Base-by-base conservation (phyloP, 257 asterid species). In the Salvia splendens region DNA sequence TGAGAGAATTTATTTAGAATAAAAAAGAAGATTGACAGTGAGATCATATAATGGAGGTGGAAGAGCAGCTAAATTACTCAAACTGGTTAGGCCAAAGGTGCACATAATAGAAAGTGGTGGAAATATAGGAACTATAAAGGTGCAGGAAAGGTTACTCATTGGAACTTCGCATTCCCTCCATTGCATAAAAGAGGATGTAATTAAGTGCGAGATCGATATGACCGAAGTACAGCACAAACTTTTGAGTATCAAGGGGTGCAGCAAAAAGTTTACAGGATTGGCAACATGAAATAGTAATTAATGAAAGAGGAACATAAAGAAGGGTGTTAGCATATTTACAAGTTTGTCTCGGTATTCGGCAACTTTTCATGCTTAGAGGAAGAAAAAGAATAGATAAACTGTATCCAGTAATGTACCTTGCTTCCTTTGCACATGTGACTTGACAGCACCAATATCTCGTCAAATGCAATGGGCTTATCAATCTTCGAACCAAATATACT, bases 401-500 rank as follows among this genome's bases (percentile, higher is more conserved):
- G 16, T 2, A 1, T 24, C 30, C 30, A 24, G 30, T 1, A 24
- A 24, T 24, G 30, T 48, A 94, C 98, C 96, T 85, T 89, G 84
- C 81, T 88, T 71, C 82, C 87, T 82, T 84, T 91, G 86, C 86
- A 73, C 96, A 93, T 87, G 82, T 87, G 85, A 76, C 91, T 94
- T 57, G 99, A 88, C 70, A 94, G 94, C 74, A 83, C 79, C 65
- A 93, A 74, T 65, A 79, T 69, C 66, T 93, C 97, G 53, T 90
- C 96, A 79, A 93, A 88, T 64, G 89, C 74, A 75, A 94, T 77
- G 73, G 86, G 62, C 79, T 84, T 94, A 58, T 94, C 99, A 73
- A 94, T 75, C 83, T 94, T 94, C 72, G 93, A 84, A 67, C 99
- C 96, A 82, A 74, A 83, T 70, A 87, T 70, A 46, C 98, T 96